Base-by-base conservation (phyloP, 1,139 yeast genomes). In the Yamadazyma kanchanaburiensis region DNA sequence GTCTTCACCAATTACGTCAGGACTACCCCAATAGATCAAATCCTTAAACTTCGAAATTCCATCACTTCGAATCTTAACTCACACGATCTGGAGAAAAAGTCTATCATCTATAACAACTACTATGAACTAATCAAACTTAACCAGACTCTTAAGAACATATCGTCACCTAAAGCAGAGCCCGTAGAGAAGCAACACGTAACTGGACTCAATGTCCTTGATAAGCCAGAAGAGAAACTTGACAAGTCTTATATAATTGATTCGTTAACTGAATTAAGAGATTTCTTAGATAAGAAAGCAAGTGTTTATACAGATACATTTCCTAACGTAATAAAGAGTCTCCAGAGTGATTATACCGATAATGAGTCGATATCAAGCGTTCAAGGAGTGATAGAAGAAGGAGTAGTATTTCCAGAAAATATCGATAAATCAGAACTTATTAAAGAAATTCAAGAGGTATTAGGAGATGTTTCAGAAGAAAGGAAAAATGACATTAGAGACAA, bases 101-200 rank as follows among this genome's bases (percentile, higher is more conserved):
- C 71, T 13, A 65, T 68, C n/a, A 64, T 68, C 10, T 68, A 68
- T 42, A 69, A 67, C 35, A 67, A 68, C 41, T 68, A 68, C 49
- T 63, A 64, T 36, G 74, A 68, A 32, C 47, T 68, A 34, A 68
- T 68, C 38, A 65, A 64, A 35, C 49, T 68, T 31, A 65, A 62
- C 33, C 57, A 65, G 25, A 60, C 67, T 1, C 51, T 68, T 33
- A 51, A 48, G 11, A 54, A 53, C 16, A 39, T 63, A 10, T 46
- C 62, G n/a, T 43, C 39, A 12, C 52, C 60, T 1, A 18, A 18
- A 10, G 39, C 35, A 12, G 34, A 39, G 3, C 35, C 38, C 6
- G 27, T n/a, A 3, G 21, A 22, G 8, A 23, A 13, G 7, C 33
- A 31, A 6, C 26, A 32, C 3, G 31, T 45, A 21, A 32, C 31